Evolutionary conservation across 108 stramenopile genomes (phyloP).

Genomic region (Pelagomonas calceolata): DNA sequence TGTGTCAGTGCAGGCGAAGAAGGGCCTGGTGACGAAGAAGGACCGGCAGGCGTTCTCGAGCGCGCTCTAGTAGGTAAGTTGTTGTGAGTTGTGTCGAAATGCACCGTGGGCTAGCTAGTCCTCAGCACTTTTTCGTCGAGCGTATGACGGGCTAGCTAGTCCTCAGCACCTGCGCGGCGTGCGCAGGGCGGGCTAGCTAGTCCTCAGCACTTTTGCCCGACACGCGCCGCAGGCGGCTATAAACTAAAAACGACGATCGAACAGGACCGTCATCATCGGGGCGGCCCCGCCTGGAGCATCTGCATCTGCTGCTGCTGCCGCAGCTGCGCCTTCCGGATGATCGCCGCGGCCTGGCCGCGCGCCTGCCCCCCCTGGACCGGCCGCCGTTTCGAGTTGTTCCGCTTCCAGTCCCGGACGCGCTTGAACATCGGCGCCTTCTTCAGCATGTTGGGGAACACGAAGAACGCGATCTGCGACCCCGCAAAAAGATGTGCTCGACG

Average conservation of each 20-base stretch:
- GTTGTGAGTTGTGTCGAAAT: too few relatives aligned
- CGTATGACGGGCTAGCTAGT: too few relatives aligned
- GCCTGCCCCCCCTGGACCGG: background rate
- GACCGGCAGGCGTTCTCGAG: background rate
- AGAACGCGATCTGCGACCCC: conserved; percentile 36
- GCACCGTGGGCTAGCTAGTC: too few relatives aligned
- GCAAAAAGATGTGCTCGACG: conserved; percentile 37
- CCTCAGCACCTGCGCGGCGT: too few relatives aligned
- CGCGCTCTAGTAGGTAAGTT: too few relatives aligned
- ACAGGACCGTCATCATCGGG: too few relatives aligned
- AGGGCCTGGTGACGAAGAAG: background rate
- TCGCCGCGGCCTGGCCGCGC: background rate
- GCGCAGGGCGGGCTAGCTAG: too few relatives aligned
- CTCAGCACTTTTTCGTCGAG: too few relatives aligned
- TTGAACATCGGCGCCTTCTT: conserved; percentile 43
- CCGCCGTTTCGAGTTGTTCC: background rate
- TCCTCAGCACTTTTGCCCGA: too few relatives aligned
- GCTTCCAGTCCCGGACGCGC: conserved; percentile 32
- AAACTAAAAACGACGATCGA: too few relatives aligned
- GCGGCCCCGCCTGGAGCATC: too few relatives aligned
- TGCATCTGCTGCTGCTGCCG: background rate
- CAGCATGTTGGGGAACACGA: conserved; percentile 43
- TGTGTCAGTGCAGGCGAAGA: background rate
- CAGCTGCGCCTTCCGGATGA: background rate
- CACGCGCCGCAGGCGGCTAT: too few relatives aligned